phyloP scores from a whole-genome alignment of 1,139 yeast genomes.

The Kodamaea sp. region DNA sequence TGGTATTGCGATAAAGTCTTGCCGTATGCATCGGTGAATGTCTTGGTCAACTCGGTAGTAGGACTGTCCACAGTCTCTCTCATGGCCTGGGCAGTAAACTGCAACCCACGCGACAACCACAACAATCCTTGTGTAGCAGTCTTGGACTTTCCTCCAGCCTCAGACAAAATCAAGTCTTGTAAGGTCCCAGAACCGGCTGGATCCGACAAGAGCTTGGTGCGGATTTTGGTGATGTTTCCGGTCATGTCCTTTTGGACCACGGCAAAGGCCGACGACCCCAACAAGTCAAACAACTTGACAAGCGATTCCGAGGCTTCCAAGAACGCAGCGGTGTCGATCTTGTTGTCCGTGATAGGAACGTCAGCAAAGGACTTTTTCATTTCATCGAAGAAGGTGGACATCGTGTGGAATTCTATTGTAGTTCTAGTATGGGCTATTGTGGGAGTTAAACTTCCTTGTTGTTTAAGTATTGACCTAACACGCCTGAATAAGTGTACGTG shows the following conservation, averaged over 20 bases:
- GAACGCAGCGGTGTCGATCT: slow-evolving; percentile 73
- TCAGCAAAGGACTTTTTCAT: slow-evolving; percentile 74
- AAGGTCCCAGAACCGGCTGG: slow-evolving; percentile 67
- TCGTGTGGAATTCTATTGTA: no score
- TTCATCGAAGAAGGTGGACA: slow-evolving; percentile 78
- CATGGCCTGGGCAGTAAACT: slow-evolving; percentile 88
- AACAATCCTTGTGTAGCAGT: slow-evolving; percentile 89
- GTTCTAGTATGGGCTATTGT: no score
- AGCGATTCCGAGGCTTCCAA: slow-evolving; percentile 83
- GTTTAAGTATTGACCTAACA: no score
- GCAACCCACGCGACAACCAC: slow-evolving; percentile 85
- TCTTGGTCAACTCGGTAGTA: slow-evolving; percentile 63
- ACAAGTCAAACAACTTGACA: slow-evolving; percentile 77
- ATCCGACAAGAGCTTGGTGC: slow-evolving; percentile 62
- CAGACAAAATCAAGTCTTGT: slow-evolving; percentile 76
- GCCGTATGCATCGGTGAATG: slow-evolving; percentile 81
- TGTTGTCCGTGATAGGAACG: slow-evolving; percentile 63
- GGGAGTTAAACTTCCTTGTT: no score
- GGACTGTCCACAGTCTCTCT: slow-evolving; percentile 70
- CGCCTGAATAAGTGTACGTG: no score
- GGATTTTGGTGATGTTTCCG: slow-evolving; percentile 79
- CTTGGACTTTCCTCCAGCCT: slow-evolving; percentile 62
- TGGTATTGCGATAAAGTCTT: slow-evolving; percentile 82
- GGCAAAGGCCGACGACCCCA: slow-evolving; percentile 82
- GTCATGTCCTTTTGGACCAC: slow-evolving; percentile 88